Percentiles rank a stretch among this genome's conserved stretches.
Conservation (phyloP, 345 rosid genomes). For the Syzygium grande region DNA sequence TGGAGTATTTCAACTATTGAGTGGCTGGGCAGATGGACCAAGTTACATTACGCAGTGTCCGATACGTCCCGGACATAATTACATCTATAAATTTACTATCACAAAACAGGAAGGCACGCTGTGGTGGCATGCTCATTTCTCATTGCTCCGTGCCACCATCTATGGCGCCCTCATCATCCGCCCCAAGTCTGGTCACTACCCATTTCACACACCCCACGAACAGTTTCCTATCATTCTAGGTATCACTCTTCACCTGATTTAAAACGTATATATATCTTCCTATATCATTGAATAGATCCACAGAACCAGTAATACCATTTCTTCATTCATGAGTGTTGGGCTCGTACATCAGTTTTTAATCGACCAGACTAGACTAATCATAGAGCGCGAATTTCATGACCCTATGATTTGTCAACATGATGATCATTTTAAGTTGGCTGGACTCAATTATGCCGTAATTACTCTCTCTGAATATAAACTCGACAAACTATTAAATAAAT, state of each 20-base stretch:
- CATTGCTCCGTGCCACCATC: constrained; percentile 66
- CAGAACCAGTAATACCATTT: background rate
- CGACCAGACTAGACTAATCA: too few relatives aligned
- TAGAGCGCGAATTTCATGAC: background rate
- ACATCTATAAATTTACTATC: constrained; percentile 52
- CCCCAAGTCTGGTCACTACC: constrained; percentile 50
- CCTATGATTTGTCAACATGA: background rate
- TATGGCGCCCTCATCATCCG: constrained; percentile 71
- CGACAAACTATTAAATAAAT: background rate
- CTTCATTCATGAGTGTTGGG: too few relatives aligned
- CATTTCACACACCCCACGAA: constrained; percentile 55
- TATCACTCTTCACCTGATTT: background rate
- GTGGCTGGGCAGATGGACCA: constrained; percentile 88
- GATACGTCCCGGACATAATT: constrained; percentile 46
- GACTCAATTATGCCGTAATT: background rate
- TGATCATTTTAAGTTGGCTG: background rate
- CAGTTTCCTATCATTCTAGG: constrained; percentile 69
- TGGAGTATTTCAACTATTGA: constrained; percentile 56
- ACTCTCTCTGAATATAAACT: background rate
- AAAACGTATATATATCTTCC: background rate
- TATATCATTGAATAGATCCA: background rate
- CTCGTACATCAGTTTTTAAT: too few relatives aligned
- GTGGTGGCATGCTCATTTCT: constrained; percentile 88
- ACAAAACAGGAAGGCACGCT: constrained; percentile 72
- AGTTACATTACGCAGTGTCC: constrained; percentile 75